A percentile compares a stretch with the other conserved stretches of the same genome.
Evolutionary conservation across 192 early-diverging fungal species (phyloP).

Genomic region (Oehlia diaphana): DNA sequence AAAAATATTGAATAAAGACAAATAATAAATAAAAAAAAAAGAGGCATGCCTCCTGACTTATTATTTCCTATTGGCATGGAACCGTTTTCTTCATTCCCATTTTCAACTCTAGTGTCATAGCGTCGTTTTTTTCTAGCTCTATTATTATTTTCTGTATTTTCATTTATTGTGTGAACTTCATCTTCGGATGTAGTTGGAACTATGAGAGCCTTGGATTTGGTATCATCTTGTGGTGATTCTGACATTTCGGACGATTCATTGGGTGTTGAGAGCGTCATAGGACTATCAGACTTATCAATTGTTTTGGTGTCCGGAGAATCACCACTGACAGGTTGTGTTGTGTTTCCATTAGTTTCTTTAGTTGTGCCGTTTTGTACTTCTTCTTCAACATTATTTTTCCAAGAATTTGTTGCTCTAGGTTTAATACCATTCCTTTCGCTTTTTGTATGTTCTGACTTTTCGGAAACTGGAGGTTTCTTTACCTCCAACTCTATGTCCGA

Average conservation of each 20-base stretch:
- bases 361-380: background rate
- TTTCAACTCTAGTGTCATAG: background rate
- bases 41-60: slow-evolving; percentile 8
- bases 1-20: too few relatives aligned
- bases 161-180: background rate
- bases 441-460: background rate
- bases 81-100: slow-evolving; percentile 2
- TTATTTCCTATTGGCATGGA: background rate
- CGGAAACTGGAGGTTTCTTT: slow-evolving; percentile 1
- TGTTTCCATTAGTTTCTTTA: slow-evolving; percentile 7
- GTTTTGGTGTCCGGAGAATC: slow-evolving; percentile 3
- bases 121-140: slow-evolving; percentile 1
- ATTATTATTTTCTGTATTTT: slow-evolving; percentile 3
- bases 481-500: background rate
- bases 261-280: background rate
- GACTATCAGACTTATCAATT: slow-evolving; percentile 1
- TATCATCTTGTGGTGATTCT: slow-evolving; percentile 14
- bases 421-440: slow-evolving; percentile 1
- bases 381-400: background rate
- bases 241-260: slow-evolving; percentile 20
- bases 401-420: background rate
- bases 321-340: background rate
- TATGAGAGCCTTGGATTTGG: background rate
- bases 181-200: background rate
- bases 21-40: background rate